Base-by-base conservation (phyloP, 2,329 filamentous ascomycete species). In the Xylariales sp. region DNA sequence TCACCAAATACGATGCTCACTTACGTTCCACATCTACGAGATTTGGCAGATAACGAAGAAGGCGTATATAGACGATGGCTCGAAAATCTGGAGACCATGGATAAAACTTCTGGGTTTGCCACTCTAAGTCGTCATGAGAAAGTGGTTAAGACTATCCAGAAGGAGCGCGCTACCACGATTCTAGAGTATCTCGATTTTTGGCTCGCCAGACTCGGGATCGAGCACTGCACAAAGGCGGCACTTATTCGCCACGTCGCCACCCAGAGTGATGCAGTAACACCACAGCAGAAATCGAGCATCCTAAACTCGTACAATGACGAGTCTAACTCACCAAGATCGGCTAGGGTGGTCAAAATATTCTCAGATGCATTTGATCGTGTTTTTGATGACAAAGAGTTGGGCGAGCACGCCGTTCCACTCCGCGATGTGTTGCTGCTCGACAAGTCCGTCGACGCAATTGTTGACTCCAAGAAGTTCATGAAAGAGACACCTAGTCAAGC, bases 1-100 rank as follows among this genome's bases (percentile, higher is more conserved):
- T 87, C 87, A 0, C 86, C 86, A 3, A 87, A 88, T 73, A 88
- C 86, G 1, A 86, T 87, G 80, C 80, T 89, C 61, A 87, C 85
- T 39, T 89, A 88, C 74, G 85, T 89, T 14, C 87, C 87, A 14
- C 86, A 89, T 75, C 77, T 89, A 58, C 83, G 85, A 61, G 87
- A 89, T 69, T 78, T 89, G 34, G 83, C 86, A 54, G 84, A 83
- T 30, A 83, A 83, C n/a, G 86, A 88, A 73, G 86, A 88, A 72
- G 79, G 80, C 14, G 82, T 84, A 67, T 88, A 88, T 72, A 83
- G 84, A 64, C 77, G 82, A 18, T 89, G 86, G 86, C 81, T 89
- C 12, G 82, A 85, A 69, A 85, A 88, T 71, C 77, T 89, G 10
- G 85, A 88, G 69, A 83, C 83, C 41, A 86, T 88, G 78, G 86